phyloP scores from a whole-genome alignment of 345 rosid species.

The Brassica juncea region DNA sequence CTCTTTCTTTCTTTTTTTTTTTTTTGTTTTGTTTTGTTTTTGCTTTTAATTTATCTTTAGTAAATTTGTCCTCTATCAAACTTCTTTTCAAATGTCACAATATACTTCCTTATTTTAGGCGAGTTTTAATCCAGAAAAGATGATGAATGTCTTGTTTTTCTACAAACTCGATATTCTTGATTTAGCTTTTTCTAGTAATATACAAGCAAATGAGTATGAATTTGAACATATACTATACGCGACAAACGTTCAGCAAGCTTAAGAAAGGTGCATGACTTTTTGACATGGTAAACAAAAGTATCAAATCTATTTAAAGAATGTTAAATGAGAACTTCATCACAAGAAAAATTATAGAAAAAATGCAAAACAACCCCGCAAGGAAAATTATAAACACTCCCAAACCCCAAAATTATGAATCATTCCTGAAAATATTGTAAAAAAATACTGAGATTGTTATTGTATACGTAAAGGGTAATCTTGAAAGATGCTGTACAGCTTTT shows the following conservation, averaged over 20 bases:
- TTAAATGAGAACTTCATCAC: constrained; percentile 10
- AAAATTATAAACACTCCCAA: constrained; percentile 26
- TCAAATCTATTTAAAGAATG: constrained; percentile 7
- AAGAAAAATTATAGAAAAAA: background rate
- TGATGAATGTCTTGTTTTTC: background rate
- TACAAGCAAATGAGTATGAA: background rate
- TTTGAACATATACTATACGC: background rate
- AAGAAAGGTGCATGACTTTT: constrained; percentile 27
- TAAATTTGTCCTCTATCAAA: constrained; percentile 3
- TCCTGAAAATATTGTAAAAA: background rate
- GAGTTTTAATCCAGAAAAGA: background rate
- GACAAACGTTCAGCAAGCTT: constrained; percentile 23
- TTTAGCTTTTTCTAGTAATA: background rate
- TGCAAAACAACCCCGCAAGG: constrained; percentile 7
- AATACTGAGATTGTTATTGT: background rate
- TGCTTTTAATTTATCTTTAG: background rate
- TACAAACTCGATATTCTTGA: background rate
- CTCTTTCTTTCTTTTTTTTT: background rate
- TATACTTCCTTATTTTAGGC: background rate
- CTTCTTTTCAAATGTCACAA: background rate
- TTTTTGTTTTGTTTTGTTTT: background rate
- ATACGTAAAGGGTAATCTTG: constrained; percentile 12
- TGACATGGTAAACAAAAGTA: constrained; percentile 22
- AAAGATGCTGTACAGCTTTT: constrained; percentile 36
- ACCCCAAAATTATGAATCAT: constrained; percentile 12